Percentiles rank a stretch among this genome's conserved stretches.
These are phyloP conservation scores for Batkoa obscura DNA, from an alignment of 371 early-diverging fungal species.

Conservation along the genomic window DNA sequence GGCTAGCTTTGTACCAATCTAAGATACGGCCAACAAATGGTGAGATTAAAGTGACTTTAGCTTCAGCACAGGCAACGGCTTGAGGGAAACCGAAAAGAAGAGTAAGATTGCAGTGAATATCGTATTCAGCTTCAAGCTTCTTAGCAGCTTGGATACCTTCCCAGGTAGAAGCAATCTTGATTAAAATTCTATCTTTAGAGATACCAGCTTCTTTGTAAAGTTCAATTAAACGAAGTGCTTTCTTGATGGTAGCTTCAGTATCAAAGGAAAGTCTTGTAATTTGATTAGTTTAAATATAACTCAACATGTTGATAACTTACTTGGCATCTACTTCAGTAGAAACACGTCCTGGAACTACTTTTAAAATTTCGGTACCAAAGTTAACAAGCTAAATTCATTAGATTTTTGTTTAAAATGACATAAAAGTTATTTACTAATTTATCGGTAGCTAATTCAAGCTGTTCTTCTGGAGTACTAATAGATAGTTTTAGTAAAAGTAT, in stretches of 20 bases:
- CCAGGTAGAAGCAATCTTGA: conserved; percentile 98
- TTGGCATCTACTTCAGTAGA: conserved; percentile 96
- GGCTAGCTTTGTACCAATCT: conserved; percentile 90
- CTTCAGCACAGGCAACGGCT: conserved; percentile 96
- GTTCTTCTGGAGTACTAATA: conserved; percentile 40
- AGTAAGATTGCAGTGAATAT: conserved; percentile 96
- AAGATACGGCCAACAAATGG: conserved; percentile 97
- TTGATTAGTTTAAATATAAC: neutral
- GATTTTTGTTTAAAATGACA: neutral
- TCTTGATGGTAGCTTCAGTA: conserved; percentile 73
- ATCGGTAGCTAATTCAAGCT: conserved; percentile 73
- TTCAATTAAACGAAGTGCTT: conserved; percentile 75
- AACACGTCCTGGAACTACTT: conserved; percentile 94
- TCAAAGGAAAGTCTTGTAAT: conserved; percentile 64
- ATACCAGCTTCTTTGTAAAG: conserved; percentile 79
- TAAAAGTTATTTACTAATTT: conserved; percentile 33
- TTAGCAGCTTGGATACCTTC: conserved; percentile 96
- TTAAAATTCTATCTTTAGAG: conserved; percentile 72
- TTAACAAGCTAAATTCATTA: conserved; percentile 49
- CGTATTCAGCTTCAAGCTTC: conserved; percentile 67
- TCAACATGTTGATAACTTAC: conserved; percentile 10
- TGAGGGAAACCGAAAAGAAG: conserved; percentile 86
- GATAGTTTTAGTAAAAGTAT: neutral
- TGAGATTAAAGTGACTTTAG: conserved; percentile 88
- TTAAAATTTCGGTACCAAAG: conserved; percentile 91